Evolutionary conservation across 2,329 filamentous ascomycete genomes (phyloP).

Genomic region (Colletotrichum spinosum): DNA sequence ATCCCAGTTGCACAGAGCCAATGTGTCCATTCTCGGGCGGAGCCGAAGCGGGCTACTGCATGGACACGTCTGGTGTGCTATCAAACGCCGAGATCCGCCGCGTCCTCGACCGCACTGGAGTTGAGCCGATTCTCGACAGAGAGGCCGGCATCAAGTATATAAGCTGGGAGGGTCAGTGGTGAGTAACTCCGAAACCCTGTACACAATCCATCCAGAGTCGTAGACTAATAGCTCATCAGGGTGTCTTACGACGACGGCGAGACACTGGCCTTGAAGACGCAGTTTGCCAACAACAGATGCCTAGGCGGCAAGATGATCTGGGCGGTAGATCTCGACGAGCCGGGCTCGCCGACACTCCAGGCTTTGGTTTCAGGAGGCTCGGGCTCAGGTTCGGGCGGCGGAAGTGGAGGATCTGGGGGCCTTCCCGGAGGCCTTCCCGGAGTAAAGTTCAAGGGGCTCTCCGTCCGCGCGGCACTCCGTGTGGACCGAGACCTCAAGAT

Average conservation of each 20-base stretch:
- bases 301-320: conserved; percentile 4
- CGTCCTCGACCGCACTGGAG: conserved; percentile 1
- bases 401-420: not conserved
- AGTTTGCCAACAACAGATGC: conserved; percentile 6
- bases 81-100: conserved; percentile 38
- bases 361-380: conserved; percentile 2
- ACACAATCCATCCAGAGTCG: not conserved
- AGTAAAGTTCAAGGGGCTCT: not conserved
- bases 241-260: conserved; percentile 9
- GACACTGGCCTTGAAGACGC: not conserved
- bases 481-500: conserved; percentile 6
- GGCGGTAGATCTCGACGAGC: conserved; percentile 2
- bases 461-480: not conserved
- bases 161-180: not conserved
- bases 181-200: not conserved
- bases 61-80: conserved; percentile 38
- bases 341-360: not conserved
- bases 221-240: not conserved
- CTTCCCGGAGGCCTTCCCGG: not conserved
- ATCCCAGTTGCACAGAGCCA: conserved; percentile 33
- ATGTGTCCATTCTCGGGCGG: conserved; percentile 39
- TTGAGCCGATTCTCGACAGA: not conserved
- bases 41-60: conserved; percentile 39
- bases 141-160: conserved; percentile 3
- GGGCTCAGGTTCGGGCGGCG: not conserved